Evolutionary conservation across 495 filamentous ascomycete species (phyloP), one percentile per base, ranked within the genome.

Genomic region (Lepraria neglecta): DNA sequence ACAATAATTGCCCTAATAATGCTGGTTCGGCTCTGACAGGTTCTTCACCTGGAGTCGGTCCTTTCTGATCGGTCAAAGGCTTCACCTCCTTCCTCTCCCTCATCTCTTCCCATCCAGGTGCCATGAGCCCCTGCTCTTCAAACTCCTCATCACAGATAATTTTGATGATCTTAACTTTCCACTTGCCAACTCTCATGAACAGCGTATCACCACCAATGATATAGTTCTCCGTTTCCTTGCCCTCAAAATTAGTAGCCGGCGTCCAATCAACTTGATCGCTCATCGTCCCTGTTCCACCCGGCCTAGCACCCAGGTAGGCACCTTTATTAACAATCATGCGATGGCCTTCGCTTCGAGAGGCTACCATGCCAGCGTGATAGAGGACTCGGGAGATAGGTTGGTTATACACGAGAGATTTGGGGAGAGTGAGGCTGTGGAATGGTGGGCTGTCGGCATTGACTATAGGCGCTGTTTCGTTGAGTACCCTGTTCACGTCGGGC

Each of bases 181-280:
- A 87, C 72, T 95, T 95, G 38, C 90, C 90, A 35, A 82, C 72
- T 65, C 90, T 81, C 24, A 95, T 72, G 61, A 95, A 80, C 47
- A 95, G 69, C 6, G 86, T 63, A 44, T 82, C 74, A 40, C 73
- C 84, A 44, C 85, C 82, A 19, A 89, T 77, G 24, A 94, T 69
- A 65, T 82, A 90, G 31, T 83, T 78, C 42, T 73, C 42, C 0
- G 83, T 86, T 21, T 85, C 82, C 28, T 78, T 67, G 0, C 78
- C 72, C 43, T 75, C 71, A 83, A 83, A 89, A 44, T 74, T 70
- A 58, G 80, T 82, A 53, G 86, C 75, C 24, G 82, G 79, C 4
- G 80, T 84, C 70, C 85, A 92, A 6, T 75, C 69, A n/a, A 95
- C 70, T 14, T 75, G 70, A 30, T 85, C 76, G 10, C 73, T 65